Evolutionary conservation across 2,329 filamentous ascomycete species (phyloP), one percentile per base, ranked within the genome.

Genomic region (Colletotrichum trifolii): DNA sequence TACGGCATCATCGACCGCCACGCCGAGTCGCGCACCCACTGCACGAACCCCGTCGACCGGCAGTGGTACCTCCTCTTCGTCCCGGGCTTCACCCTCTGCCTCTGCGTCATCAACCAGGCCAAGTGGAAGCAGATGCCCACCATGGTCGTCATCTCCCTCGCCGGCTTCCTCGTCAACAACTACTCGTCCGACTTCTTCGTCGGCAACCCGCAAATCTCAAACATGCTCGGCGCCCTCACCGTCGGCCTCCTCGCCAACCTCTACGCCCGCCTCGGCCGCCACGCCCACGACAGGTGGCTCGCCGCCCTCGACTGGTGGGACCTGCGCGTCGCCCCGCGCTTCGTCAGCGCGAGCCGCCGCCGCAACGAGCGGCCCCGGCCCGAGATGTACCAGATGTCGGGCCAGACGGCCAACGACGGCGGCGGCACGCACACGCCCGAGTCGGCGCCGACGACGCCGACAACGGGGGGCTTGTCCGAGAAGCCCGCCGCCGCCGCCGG

Each of bases 221-320:
- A 91, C 76, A 92, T 92, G 46, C 83, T 96, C 2, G 91, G 91
- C 38, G 92, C 93, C 0, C 83, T 96, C 54, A 86, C 87, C 0
- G 88, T 96, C 12, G 93, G 93, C 10, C 85, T 94, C 39, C 79
- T 93, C 54, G 92, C 92, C 3, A 96, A 96, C 69, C 73, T 93
- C 2, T 95, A 96, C 78, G 90, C 90, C 12, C 86, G 92, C 2
- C 77, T 89, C n/a, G 87, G 88, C 13, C 81, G 83, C 4, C 81
- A 86, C 66, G 75, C 85, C 6, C 83, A 89, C 70, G 89, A 89
- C 69, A 79, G 76, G 56, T 81, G 79, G 67, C 73, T 87, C 3
- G 83, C 87, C 67, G 50, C 83, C 11, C 49, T 74, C 9, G 79
- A 81, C 53, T 81, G 76, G 60, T 90, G 85, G 84, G 80, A 87